Evolutionary conservation across 78 protist genomes (phyloP).

Genomic region (Speleostelium caveatum): DNA sequence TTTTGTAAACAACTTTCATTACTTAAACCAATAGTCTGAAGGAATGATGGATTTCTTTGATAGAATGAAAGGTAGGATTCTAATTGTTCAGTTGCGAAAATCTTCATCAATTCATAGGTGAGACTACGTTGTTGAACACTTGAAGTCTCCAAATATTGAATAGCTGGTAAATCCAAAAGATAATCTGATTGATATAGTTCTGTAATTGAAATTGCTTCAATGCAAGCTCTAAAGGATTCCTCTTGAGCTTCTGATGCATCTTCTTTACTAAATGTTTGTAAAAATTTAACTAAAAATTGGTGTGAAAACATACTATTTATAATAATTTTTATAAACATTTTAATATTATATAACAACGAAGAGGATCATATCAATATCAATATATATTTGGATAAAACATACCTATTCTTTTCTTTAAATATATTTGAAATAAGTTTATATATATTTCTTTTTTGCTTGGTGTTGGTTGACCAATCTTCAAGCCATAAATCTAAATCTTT

Average conservation of each 20-base stretch:
- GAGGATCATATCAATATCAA: background rate
- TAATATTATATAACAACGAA: background rate
- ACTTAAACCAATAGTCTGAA: conserved; percentile 29
- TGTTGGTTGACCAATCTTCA: conserved; percentile 59
- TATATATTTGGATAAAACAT: too few relatives aligned
- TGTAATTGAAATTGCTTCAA: conserved; percentile 60
- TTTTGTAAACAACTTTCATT: conserved; percentile 49
- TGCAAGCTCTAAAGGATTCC: conserved; percentile 70
- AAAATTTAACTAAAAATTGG: conserved; percentile 70
- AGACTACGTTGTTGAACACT: background rate
- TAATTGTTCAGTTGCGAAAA: conserved; percentile 77
- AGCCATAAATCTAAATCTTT: conserved; percentile 40
- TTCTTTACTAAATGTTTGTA: conserved; percentile 67
- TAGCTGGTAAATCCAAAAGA: conserved; percentile 59
- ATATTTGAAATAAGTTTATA: conserved; percentile 65
- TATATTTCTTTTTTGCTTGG: conserved; percentile 52
- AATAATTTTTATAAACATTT: too few relatives aligned
- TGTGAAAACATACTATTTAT: conserved; percentile 64
- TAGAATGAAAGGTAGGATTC: conserved; percentile 37
- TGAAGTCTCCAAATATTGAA: conserved; percentile 35
- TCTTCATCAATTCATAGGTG: conserved; percentile 67
- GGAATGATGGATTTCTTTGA: conserved; percentile 40
- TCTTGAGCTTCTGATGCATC: conserved; percentile 70
- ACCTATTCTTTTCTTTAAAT: conserved; percentile 65
- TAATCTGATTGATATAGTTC: conserved; percentile 75